These are phyloP conservation scores for Fusarium denticulatum DNA, from an alignment of 2,329 filamentous ascomycete species.

Conservation along the genomic window DNA sequence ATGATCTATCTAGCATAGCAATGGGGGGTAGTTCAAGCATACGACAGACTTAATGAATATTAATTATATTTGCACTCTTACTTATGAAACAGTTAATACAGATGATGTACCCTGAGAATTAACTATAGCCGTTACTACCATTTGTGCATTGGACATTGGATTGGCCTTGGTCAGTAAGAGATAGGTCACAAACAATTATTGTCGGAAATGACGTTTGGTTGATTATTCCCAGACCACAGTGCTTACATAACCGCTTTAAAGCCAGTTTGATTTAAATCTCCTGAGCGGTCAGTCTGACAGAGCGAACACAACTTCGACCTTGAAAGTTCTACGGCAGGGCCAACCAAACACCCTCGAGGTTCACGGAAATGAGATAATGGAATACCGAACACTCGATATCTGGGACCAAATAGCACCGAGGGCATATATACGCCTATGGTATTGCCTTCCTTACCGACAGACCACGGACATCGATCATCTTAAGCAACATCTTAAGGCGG, in stretches of 20 bases:
- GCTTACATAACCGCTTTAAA: not conserved
- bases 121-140: not conserved
- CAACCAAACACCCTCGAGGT: rapidly evolving
- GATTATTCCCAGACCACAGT: rapidly evolving
- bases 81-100: not conserved
- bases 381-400: not conserved
- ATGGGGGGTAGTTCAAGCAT: not conserved
- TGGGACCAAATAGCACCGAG: not conserved
- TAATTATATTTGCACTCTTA: not conserved
- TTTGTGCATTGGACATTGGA: too few relatives aligned
- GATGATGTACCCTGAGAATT: not conserved
- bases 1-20: not conserved
- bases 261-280: too few relatives aligned
- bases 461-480: not conserved
- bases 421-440: not conserved
- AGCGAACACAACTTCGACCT: not conserved
- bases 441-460: not conserved
- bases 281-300: not conserved
- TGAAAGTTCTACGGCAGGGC: not conserved
- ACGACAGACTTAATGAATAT: not conserved
- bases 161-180: too few relatives aligned
- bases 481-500: not conserved
- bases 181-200: not conserved
- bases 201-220: not conserved
- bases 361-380: not conserved